Evolutionary conservation across 257 asterid species (phyloP).

Genomic region (Solanum sparsipilum): DNA sequence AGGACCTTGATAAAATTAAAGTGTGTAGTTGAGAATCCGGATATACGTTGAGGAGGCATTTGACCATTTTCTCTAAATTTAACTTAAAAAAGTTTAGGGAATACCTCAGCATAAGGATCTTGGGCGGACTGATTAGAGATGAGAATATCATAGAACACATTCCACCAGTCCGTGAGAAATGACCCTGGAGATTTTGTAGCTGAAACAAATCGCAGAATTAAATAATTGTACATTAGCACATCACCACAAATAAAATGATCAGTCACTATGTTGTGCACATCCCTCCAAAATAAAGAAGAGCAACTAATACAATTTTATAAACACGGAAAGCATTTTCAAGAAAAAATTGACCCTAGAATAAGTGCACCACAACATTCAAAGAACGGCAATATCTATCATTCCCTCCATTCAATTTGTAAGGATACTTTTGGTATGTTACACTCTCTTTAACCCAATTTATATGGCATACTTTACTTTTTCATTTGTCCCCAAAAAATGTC

Average conservation of each 20-base stretch:
- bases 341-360: background rate
- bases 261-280: background rate
- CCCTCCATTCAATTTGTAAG: background rate
- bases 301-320: background rate
- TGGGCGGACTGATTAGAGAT: background rate
- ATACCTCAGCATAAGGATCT: background rate
- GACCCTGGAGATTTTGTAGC: constrained; percentile 12
- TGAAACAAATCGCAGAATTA: background rate
- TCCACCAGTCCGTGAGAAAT: constrained; percentile 46
- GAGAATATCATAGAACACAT: constrained; percentile 25
- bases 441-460: background rate
- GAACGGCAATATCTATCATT: background rate
- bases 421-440: background rate
- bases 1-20: background rate
- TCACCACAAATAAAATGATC: background rate
- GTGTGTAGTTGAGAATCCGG: background rate
- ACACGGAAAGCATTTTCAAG: background rate
- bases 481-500: background rate
- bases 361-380: background rate
- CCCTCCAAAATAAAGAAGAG: background rate
- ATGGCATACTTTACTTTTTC: background rate
- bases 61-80: background rate
- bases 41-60: background rate
- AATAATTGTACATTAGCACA: background rate
- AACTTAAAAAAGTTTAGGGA: background rate